Percentiles rank a stretch among this genome's conserved stretches.
Conservation (phyloP, 2,329 filamentous ascomycete species). For the Phaeosphaeria sp. region DNA sequence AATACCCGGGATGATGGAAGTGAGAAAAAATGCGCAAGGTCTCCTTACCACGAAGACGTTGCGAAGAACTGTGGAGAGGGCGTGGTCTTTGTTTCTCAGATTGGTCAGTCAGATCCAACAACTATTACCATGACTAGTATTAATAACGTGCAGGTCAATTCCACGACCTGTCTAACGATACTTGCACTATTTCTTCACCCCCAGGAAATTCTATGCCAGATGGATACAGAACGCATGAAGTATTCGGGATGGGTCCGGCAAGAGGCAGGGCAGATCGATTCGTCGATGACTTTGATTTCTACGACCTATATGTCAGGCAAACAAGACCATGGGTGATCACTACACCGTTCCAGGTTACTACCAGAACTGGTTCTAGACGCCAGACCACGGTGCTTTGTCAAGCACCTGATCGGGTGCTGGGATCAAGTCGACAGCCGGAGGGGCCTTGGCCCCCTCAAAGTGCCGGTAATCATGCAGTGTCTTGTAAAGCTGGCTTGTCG, state of each 20-base stretch:
- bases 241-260: not conserved
- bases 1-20: not conserved
- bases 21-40: not conserved
- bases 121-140: not conserved
- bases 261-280: not conserved
- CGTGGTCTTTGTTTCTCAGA: not conserved
- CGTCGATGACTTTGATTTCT: not conserved
- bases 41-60: not conserved
- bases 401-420: not conserved
- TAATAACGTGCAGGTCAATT: not conserved
- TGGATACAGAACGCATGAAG: not conserved
- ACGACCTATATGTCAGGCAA: constrained; percentile 3
- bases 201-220: not conserved
- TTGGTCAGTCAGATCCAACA: not conserved
- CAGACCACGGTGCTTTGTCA: not conserved
- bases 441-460: not conserved
- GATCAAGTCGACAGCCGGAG: not conserved
- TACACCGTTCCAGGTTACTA: not conserved
- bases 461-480: not conserved
- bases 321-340: constrained; percentile 2
- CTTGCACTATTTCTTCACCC: not conserved
- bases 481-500: not conserved
- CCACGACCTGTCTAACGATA: not conserved
- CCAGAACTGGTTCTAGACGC: not conserved
- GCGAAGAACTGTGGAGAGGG: not conserved